Evolutionary conservation across 495 filamentous ascomycete genomes (phyloP).

Genomic region (Pseudomonodictys pantanalensis): DNA sequence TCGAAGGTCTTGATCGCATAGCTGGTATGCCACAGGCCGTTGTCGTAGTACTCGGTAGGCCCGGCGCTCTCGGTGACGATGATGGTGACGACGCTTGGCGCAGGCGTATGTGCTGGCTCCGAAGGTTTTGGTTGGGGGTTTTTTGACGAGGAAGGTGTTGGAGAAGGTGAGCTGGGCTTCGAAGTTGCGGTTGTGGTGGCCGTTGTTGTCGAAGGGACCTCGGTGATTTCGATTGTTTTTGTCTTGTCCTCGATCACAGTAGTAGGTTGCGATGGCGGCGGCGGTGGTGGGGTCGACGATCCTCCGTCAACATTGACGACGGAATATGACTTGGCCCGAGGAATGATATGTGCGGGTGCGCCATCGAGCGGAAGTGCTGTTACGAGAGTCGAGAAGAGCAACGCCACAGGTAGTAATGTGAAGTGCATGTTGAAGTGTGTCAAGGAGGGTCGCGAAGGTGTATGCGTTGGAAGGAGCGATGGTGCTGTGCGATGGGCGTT

Average conservation of each 20-base stretch:
- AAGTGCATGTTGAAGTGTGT: conserved; percentile 16
- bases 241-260: conserved; percentile 14
- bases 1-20: conserved; percentile 29
- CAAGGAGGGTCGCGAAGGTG: conserved; percentile 8
- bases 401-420: background rate
- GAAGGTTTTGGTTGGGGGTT: background rate
- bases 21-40: conserved; percentile 32
- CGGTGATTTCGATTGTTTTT: conserved; percentile 7
- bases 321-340: conserved; percentile 24
- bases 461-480: background rate
- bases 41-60: conserved; percentile 32
- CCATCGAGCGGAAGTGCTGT: conserved; percentile 11
- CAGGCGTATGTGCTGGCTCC: background rate
- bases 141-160: background rate
- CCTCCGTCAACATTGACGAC: conserved; percentile 35
- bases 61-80: conserved; percentile 15
- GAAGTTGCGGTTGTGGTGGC: conserved; percentile 1
- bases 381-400: conserved; percentile 4
- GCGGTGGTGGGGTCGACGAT: conserved; percentile 17
- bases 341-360: background rate
- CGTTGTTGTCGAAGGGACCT: background rate
- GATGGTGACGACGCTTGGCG: conserved; percentile 12
- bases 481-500: background rate
- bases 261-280: conserved; percentile 1
- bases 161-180: background rate